Conservation (phyloP, 805 yeast genomes). For the Candida railenensis region DNA sequence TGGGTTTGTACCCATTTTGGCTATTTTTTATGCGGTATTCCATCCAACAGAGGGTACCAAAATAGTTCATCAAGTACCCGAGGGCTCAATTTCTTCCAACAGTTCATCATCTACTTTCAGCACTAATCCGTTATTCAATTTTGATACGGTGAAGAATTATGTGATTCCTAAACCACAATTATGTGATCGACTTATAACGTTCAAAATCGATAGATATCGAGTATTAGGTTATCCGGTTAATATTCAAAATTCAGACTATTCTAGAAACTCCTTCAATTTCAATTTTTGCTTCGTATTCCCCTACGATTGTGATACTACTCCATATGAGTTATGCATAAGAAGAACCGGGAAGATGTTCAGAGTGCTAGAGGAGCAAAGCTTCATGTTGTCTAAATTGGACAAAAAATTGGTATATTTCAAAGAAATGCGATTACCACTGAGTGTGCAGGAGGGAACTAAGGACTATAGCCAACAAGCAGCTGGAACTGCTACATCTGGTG, state of each 20-base stretch:
- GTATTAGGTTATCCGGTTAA: conserved; percentile 89
- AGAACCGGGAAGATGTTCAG: conserved; percentile 86
- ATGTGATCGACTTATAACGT: conserved; percentile 77
- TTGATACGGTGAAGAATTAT: conserved; percentile 84
- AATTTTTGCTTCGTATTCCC: conserved; percentile 91
- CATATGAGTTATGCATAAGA: conserved; percentile 81
- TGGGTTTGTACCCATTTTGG: conserved; percentile 87
- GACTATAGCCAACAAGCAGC: neutral
- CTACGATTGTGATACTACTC: conserved; percentile 74
- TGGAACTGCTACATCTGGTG: neutral
- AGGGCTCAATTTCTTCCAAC: conserved; percentile 53
- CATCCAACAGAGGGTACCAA: conserved; percentile 96
- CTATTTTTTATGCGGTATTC: conserved; percentile 86
- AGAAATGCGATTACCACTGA: neutral
- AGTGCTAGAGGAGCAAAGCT: conserved; percentile 87
- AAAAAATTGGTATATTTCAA: conserved; percentile 42
- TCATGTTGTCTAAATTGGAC: conserved; percentile 58
- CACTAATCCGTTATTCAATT: conserved; percentile 51
- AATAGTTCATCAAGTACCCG: conserved; percentile 87
- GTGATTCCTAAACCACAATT: conserved; percentile 91
- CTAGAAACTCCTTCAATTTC: conserved; percentile 89
- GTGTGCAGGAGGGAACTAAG: neutral
- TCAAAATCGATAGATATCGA: conserved; percentile 67
- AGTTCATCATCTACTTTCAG: neutral
- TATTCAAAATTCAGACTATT: conserved; percentile 69